Base-by-base conservation (phyloP, 2,329 filamentous ascomycete genomes). In the Fusarium begoniae region DNA sequence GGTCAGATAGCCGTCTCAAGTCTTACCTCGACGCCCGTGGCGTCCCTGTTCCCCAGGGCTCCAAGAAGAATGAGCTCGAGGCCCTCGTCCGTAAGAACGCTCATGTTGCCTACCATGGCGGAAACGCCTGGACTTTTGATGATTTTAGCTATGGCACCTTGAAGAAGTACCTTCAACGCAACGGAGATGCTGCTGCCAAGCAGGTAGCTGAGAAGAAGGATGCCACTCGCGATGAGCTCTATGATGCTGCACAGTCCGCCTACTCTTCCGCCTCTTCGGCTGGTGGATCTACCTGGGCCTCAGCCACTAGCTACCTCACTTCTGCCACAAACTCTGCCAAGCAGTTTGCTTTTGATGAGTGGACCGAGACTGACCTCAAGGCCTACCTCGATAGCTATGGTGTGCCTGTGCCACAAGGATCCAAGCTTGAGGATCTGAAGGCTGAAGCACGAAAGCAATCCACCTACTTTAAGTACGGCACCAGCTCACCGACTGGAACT, bases 301-400 rank as follows among this genome's bases (percentile, higher is more conserved):
- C 92, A 7, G 90, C 90, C 15, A 95, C 93, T 14, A 92, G 89
- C 62, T 93, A 93, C 77, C 85, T 95, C 6, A 84, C 91, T 15
- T 84, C 90, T 67, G 90, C 90, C 35, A 94, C 93, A 9, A 88
- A 88, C 64, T 80, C 88, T 15, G 92, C 87, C 54, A 94, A 94
- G 84, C 85, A 90, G 54, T 86, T 83, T 30, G 85, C 89, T 3
- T 96, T 96, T 73, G 90, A 94, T 59, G 89, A 89, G 2, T 96
- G 93, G 93, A 92, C 87, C 63, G 88, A 90, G 77, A 88, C 88
- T 51, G 92, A 96, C 32, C 85, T 96, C 70, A 95, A 96, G 86
- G 85, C 89, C 3, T 96, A 95, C 79, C 88, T 96, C 12, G 93
- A 96, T 80, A 92, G 90, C 70, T 96, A 94, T 73, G 94, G 94